Conservation (phyloP, 176 grass and related monocot species). For the Avena atlantica region DNA sequence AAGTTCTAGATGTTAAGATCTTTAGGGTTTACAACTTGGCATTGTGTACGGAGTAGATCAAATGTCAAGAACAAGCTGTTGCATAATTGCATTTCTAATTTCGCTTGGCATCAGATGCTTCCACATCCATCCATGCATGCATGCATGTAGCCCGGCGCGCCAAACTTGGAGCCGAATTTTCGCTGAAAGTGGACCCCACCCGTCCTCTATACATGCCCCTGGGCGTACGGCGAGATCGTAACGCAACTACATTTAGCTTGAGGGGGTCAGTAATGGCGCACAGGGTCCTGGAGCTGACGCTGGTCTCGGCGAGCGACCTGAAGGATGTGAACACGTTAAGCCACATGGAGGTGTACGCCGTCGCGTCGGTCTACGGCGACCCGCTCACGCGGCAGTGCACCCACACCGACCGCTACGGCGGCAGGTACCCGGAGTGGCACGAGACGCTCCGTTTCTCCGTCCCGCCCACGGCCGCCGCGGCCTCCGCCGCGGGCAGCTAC, state of each 20-base stretch:
- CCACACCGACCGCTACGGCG: slow-evolving; percentile 38
- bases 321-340: slow-evolving; percentile 51
- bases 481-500: background rate
- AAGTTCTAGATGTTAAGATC: background rate
- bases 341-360: slow-evolving; percentile 55
- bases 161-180: background rate
- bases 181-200: background rate
- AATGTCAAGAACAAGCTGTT: background rate
- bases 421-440: slow-evolving; percentile 51
- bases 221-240: background rate
- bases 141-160: background rate
- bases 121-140: background rate
- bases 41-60: too few species aligned
- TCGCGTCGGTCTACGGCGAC: slow-evolving; percentile 45
- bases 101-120: background rate
- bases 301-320: slow-evolving; percentile 55
- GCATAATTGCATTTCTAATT: background rate
- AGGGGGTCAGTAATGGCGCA: background rate
- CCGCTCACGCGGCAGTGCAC: slow-evolving; percentile 37
- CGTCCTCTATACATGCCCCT: slow-evolving; percentile 13
- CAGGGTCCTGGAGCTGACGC: slow-evolving; percentile 54
- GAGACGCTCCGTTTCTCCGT: slow-evolving; percentile 38
- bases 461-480: slow-evolving; percentile 27
- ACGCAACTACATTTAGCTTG: too few species aligned
- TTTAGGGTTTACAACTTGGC: background rate